phyloP scores from a whole-genome alignment of 2,329 filamentous ascomycete genomes.

The Cercospora canescens region DNA sequence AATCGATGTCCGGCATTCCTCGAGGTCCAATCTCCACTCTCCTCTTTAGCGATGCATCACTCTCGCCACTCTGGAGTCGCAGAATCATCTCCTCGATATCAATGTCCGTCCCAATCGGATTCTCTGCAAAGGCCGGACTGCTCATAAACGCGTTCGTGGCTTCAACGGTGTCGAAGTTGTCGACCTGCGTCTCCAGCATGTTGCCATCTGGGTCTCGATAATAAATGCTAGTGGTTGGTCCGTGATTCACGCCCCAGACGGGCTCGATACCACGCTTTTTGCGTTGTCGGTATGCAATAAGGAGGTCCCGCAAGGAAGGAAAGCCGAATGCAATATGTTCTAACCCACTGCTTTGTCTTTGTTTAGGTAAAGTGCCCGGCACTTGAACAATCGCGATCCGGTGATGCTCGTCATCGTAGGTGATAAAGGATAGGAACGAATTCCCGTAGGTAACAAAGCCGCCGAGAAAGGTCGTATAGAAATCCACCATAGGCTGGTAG shows the following conservation, averaged over 20 bases:
- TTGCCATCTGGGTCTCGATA: constrained; percentile 31
- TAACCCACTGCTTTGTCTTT: not conserved
- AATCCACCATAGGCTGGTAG: constrained; percentile 25
- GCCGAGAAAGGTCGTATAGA: constrained; percentile 32
- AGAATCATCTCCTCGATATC: constrained; percentile 43
- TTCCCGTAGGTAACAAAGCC: constrained; percentile 1
- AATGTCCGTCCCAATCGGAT: constrained; percentile 48
- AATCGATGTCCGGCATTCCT: not conserved
- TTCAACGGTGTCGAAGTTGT: constrained; percentile 27
- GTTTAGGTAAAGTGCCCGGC: not conserved
- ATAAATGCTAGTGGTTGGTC: constrained; percentile 28
- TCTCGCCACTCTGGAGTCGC: not conserved
- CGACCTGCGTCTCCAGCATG: constrained; percentile 25
- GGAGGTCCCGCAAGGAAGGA: not conserved
- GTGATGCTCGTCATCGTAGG: not conserved
- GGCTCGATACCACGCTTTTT: not conserved
- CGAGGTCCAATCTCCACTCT: not conserved
- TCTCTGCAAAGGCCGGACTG: constrained; percentile 39
- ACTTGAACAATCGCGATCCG: not conserved
- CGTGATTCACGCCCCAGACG: constrained; percentile 29
- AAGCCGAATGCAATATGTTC: not conserved
- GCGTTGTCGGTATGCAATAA: not conserved
- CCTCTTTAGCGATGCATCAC: not conserved
- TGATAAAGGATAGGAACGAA: not conserved
- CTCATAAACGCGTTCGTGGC: constrained; percentile 46